These are phyloP conservation scores for Allium fistulosum DNA, from an alignment of 106 monocot genomes.

Conservation along the genomic window DNA sequence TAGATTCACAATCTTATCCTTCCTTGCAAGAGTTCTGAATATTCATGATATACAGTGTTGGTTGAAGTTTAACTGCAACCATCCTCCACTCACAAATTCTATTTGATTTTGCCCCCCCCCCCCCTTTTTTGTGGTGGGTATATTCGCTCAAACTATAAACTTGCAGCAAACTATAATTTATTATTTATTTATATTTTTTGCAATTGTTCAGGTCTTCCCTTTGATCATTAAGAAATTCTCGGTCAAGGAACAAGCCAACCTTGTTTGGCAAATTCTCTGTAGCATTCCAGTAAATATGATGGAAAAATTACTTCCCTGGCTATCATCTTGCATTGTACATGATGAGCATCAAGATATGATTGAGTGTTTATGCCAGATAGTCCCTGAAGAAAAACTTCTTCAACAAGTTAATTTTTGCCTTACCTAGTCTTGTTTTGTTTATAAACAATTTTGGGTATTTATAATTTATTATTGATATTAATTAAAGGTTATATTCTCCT, in stretches of 20 bases:
- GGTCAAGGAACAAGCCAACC: slow-evolving; percentile 82
- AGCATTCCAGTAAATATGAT: slow-evolving; percentile 98
- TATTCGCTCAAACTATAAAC: too few relatives aligned
- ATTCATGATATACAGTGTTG: too few relatives aligned
- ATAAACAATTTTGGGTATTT: background rate
- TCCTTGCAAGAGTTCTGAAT: too few relatives aligned
- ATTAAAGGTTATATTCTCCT: slow-evolving; percentile 73
- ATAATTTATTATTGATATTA: background rate
- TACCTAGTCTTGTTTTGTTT: background rate
- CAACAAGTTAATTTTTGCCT: slow-evolving; percentile 46
- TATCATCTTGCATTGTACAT: slow-evolving; percentile 68
- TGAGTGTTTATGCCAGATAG: slow-evolving; percentile 68
- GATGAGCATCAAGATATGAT: slow-evolving; percentile 81
- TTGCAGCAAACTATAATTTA: too few relatives aligned
- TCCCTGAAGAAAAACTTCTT: slow-evolving; percentile 90
- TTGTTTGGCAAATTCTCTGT: slow-evolving; percentile 95
- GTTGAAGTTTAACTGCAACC: too few relatives aligned
- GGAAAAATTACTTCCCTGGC: slow-evolving; percentile 84
- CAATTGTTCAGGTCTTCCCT: slow-evolving; percentile 71
- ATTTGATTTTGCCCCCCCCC: too few relatives aligned
- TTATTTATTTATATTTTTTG: too few relatives aligned
- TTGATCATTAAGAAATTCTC: slow-evolving; percentile 91
- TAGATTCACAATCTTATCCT: too few relatives aligned
- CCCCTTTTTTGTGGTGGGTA: too few relatives aligned
- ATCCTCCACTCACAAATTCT: too few relatives aligned